Evolutionary conservation across 345 rosid species (phyloP).

Genomic region (Syzygium aromaticum): DNA sequence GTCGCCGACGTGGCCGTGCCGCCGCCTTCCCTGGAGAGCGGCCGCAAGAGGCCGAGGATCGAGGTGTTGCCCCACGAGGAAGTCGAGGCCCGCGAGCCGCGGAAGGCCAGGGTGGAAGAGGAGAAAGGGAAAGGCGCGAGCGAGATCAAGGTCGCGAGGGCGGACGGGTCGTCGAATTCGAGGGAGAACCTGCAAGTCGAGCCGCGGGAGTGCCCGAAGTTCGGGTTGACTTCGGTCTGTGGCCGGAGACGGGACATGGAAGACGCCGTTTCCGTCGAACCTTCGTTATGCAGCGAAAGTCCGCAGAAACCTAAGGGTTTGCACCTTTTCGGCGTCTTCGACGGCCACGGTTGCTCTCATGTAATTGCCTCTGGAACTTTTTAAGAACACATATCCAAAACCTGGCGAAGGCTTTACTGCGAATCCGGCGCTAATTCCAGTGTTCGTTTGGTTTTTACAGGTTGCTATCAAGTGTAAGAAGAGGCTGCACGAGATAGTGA

Average conservation of each 20-base stretch:
- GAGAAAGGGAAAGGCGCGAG: background rate
- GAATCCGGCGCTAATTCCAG: too few relatives aligned
- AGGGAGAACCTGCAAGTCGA: background rate
- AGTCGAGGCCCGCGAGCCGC: background rate
- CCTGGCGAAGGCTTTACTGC: background rate
- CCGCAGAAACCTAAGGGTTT: background rate
- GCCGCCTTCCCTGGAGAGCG: constrained; percentile 19
- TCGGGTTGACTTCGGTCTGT: constrained; percentile 81
- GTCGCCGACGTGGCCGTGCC: constrained; percentile 38
- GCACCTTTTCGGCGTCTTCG: constrained; percentile 77
- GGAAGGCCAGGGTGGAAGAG: background rate
- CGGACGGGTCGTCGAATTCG: background rate
- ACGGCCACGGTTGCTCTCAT: constrained; percentile 99
- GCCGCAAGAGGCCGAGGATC: constrained; percentile 39
- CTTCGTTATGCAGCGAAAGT: constrained; percentile 17
- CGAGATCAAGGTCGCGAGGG: background rate
- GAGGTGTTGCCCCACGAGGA: constrained; percentile 2
- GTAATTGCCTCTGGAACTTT: constrained; percentile 15
- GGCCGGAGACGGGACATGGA: constrained; percentile 96
- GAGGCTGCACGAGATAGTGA: constrained; percentile 50
- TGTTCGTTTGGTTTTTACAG: constrained; percentile 6
- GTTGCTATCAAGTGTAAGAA: constrained; percentile 58
- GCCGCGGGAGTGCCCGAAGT: constrained; percentile 23
- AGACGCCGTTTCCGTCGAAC: constrained; percentile 67
- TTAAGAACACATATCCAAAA: background rate